phyloP scores from a whole-genome alignment of 2,329 filamentous ascomycete species.

The Pyricularia sp. region DNA sequence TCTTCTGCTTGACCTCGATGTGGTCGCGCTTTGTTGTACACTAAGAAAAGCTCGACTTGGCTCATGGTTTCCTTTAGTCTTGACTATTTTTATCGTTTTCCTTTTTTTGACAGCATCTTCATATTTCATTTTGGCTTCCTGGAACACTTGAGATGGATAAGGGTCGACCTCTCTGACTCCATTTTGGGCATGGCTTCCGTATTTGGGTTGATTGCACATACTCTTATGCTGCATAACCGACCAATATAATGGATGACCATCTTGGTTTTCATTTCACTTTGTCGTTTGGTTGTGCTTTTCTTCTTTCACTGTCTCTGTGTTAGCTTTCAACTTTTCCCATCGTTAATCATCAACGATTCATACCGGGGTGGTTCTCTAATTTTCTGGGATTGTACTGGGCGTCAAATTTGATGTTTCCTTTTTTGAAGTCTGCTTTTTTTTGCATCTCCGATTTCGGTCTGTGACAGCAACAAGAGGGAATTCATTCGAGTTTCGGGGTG shows the following conservation, averaged over 20 bases:
- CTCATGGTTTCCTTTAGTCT: not conserved
- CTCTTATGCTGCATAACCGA: not conserved
- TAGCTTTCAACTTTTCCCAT: not conserved
- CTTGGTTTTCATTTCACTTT: not conserved
- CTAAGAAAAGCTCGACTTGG: conserved; percentile 3
- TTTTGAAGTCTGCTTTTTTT: not conserved
- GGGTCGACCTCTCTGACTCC: not conserved
- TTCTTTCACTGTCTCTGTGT: not conserved
- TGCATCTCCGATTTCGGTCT: not conserved
- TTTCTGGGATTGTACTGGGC: not conserved
- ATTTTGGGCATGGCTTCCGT: not conserved
- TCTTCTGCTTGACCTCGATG: not conserved
- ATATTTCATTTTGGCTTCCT: not conserved
- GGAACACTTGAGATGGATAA: not conserved
- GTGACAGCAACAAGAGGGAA: not conserved
- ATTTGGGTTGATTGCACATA: not conserved
- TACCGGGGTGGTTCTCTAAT: not conserved
- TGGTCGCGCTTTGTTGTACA: conserved; percentile 5
- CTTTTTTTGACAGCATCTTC: not conserved
- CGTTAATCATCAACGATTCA: not conserved
- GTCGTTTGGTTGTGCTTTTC: not conserved
- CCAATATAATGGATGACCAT: not conserved
- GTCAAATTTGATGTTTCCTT: not conserved
- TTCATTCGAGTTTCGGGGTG: not conserved
- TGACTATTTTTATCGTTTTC: not conserved